Conservation (phyloP, 768 basidiomycete genomes). For the Sarcomyxa edulis region DNA sequence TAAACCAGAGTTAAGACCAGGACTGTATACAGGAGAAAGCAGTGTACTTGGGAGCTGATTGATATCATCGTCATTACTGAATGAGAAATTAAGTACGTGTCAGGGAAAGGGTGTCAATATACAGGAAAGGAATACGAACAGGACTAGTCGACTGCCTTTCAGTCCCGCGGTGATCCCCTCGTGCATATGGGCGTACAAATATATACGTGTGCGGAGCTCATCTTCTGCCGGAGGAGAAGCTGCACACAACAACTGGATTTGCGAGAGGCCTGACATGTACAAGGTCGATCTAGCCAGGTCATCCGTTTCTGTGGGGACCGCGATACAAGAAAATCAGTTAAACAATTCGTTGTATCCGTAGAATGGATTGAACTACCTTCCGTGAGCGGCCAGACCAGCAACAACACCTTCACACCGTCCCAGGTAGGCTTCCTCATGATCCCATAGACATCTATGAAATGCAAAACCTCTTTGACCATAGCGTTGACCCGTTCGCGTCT, state of each 20-base stretch:
- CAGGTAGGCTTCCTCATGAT: slow-evolving; percentile 77
- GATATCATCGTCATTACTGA: slow-evolving; percentile 72
- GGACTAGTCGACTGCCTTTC: slow-evolving; percentile 74
- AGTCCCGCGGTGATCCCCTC: slow-evolving; percentile 82
- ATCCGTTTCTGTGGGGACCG: slow-evolving; percentile 35
- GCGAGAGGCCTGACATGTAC: slow-evolving; percentile 79
- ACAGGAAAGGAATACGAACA: slow-evolving; percentile 45
- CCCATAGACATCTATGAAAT: slow-evolving; percentile 74
- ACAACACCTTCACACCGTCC: slow-evolving; percentile 79
- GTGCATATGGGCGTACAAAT: slow-evolving; percentile 85
- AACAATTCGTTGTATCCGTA: slow-evolving; percentile 2
- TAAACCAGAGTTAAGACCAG: slow-evolving; percentile 20
- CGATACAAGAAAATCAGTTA: too few relatives aligned
- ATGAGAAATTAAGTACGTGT: background rate
- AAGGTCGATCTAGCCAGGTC: slow-evolving; percentile 53
- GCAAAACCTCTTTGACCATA: slow-evolving; percentile 74
- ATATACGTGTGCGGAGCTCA: slow-evolving; percentile 72
- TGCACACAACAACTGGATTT: slow-evolving; percentile 42
- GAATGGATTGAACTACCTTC: slow-evolving; percentile 74
- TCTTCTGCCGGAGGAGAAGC: slow-evolving; percentile 48
- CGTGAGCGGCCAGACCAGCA: slow-evolving; percentile 78
- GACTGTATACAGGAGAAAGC: slow-evolving; percentile 29
- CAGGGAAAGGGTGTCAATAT: slow-evolving; percentile 3
- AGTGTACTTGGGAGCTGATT: slow-evolving; percentile 64
- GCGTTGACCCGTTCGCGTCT: slow-evolving; percentile 54